Evolutionary conservation across 495 filamentous ascomycete genomes (phyloP), one percentile per base, ranked within the genome.

Genomic region (Xylaria acuta): DNA sequence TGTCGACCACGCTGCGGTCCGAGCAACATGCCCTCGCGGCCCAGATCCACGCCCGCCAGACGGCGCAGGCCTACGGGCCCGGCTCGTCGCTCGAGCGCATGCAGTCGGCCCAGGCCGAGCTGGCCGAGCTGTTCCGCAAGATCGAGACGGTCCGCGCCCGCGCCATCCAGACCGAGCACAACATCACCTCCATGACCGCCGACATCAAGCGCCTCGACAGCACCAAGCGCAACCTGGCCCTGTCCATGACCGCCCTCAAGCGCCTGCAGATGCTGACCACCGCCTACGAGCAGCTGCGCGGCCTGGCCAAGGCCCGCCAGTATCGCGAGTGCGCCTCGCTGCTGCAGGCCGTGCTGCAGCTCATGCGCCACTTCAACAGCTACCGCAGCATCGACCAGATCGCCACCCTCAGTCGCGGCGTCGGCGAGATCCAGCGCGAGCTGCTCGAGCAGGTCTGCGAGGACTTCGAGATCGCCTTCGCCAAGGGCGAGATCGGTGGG

Each of bases 331-430:
- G 96, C 79, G 94, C 97, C 45, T 94, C 96, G 77, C 85, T 99
- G 65, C 88, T 99, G 67, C 93, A 97, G 80, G 96, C 97, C 5
- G 96, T 99, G 49, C 90, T 98, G 72, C 96, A 99, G 87, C 90
- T 99, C 40, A 97, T 98, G 94, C 92, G 92, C 69, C 94, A 99
- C 83, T 99, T 99, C 88, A 97, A 97, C 81, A 96, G 93, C 77
- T 98, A 98, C 80, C 88, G 97, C 69, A 97, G 93, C 69, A 98
- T 99, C 53, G 95, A 98, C 79, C 96, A 99, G 85, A 98, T 99
- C 74, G 96, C 96, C 22, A 93, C 94, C 4, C 88, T 99, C 43
- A 95, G 93, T 76, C 89, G 93, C 54, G 97, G 97, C 77, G 96
- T 99, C 45, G 92, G 94, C 30, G 96, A 99, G 73, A 87, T 99